Evolutionary conservation across 2,329 filamentous ascomycete species (phyloP).

Genomic region (Plectosphaerella sp.): DNA sequence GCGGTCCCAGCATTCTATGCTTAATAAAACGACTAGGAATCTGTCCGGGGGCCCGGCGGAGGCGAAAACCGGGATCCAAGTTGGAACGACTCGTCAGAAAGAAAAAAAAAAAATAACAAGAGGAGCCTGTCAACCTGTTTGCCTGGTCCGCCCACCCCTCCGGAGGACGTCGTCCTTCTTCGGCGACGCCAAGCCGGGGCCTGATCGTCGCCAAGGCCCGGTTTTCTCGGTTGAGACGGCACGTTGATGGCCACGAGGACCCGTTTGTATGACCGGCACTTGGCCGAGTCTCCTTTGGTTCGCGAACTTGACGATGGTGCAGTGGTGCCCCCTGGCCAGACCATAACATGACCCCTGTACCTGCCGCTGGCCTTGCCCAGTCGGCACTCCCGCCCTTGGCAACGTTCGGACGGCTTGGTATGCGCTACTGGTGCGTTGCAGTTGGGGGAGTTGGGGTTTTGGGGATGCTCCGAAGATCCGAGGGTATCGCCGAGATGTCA

Average conservation of each 20-base stretch:
- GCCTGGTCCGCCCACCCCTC: no score
- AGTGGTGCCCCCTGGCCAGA: no score
- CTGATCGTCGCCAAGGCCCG: slow-evolving; percentile 1
- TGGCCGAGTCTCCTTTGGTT: background rate
- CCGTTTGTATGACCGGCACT: background rate
- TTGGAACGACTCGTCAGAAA: background rate
- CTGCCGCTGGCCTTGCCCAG: no score
- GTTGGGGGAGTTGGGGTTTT: no score
- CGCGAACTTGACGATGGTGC: background rate
- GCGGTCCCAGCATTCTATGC: background rate
- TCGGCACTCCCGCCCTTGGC: no score
- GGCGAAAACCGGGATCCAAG: background rate
- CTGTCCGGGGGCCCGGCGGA: background rate
- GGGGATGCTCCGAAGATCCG: no score
- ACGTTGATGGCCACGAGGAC: background rate
- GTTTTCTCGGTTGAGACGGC: slow-evolving; percentile 2
- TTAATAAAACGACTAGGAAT: background rate
- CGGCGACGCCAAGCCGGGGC: slow-evolving; percentile 1
- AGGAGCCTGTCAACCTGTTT: no score
- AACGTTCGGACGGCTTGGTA: no score
- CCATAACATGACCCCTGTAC: background rate
- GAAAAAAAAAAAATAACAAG: background rate
- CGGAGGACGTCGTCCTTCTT: background rate
- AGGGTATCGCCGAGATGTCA: no score
- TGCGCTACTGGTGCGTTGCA: no score